Evolutionary conservation across 2,329 filamentous ascomycete species (phyloP).

Genomic region (Diaporthe destruens): DNA sequence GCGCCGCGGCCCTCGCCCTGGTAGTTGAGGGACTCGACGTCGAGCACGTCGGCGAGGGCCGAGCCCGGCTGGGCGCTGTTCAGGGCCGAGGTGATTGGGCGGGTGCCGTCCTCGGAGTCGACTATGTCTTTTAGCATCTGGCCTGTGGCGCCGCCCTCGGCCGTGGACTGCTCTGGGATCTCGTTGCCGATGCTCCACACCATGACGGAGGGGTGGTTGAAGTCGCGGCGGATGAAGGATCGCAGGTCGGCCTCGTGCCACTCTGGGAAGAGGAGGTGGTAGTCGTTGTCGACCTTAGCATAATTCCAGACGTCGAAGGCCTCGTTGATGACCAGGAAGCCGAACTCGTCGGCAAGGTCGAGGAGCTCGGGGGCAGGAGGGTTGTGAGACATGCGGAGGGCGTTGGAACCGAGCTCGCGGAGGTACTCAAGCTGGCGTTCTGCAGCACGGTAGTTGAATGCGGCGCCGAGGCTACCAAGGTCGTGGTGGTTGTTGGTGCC

Average conservation of each 20-base stretch:
- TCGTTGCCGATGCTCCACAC: constrained; percentile 69
- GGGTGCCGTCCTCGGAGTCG: constrained; percentile 60
- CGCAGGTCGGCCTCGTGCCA: constrained; percentile 67
- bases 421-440: constrained; percentile 64
- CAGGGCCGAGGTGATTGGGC: constrained; percentile 59
- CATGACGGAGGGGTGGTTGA: constrained; percentile 66
- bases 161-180: constrained; percentile 59
- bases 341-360: constrained; percentile 61
- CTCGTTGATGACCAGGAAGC: constrained; percentile 65
- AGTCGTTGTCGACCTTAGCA: constrained; percentile 61
- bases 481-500: constrained; percentile 66
- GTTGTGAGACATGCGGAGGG: constrained; percentile 65
- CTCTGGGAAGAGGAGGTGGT: constrained; percentile 63
- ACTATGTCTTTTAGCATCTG: constrained; percentile 56
- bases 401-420: constrained; percentile 62
- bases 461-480: constrained; percentile 61
- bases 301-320: constrained; percentile 64
- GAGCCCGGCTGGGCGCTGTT: constrained; percentile 58
- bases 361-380: constrained; percentile 64
- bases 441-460: constrained; percentile 62
- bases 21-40: constrained; percentile 66
- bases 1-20: constrained; percentile 63
- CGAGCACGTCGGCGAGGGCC: constrained; percentile 56
- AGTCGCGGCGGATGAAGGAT: constrained; percentile 63
- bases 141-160: constrained; percentile 50